Evolutionary conservation across 2,329 filamentous ascomycete species (phyloP).

Genomic region (Phaeosphaeriaceae sp.): DNA sequence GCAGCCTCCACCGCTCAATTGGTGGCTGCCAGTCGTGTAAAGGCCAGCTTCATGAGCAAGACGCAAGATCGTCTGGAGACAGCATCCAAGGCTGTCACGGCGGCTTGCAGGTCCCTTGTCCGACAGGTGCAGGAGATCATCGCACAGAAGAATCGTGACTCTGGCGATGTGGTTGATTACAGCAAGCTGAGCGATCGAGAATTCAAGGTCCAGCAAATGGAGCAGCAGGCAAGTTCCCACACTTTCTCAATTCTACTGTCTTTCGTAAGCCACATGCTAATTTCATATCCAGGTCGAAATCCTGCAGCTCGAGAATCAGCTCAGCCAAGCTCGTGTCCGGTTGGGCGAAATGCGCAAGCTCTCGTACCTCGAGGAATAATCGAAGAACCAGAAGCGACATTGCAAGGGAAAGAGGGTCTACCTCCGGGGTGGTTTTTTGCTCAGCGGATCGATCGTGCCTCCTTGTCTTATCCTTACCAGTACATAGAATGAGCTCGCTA

Average conservation of each 20-base stretch:
- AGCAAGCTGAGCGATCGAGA: constrained; percentile 87
- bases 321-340: constrained; percentile 78
- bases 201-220: constrained; percentile 99
- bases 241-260: background rate
- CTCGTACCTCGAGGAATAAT: constrained; percentile 68
- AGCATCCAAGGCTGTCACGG: constrained; percentile 90
- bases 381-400: background rate
- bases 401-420: background rate
- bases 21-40: constrained; percentile 92
- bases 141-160: constrained; percentile 80
- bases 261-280: constrained; percentile 18
- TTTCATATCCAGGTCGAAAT: constrained; percentile 79
- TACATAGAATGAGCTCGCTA: background rate
- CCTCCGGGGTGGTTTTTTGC: background rate
- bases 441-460: background rate
- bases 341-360: constrained; percentile 99
- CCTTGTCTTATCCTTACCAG: background rate
- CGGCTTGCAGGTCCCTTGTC: constrained; percentile 85
- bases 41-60: constrained; percentile 98
- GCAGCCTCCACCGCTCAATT: constrained; percentile 95
- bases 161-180: constrained; percentile 84
- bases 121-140: constrained; percentile 95
- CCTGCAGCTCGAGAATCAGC: constrained; percentile 87
- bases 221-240: constrained; percentile 83
- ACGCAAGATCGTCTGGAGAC: constrained; percentile 90